Percentiles rank a stretch among this genome's conserved stretches.
Evolutionary conservation across 2,329 filamentous ascomycete species (phyloP).

Genomic region (Colletotrichum neosansevieriae): DNA sequence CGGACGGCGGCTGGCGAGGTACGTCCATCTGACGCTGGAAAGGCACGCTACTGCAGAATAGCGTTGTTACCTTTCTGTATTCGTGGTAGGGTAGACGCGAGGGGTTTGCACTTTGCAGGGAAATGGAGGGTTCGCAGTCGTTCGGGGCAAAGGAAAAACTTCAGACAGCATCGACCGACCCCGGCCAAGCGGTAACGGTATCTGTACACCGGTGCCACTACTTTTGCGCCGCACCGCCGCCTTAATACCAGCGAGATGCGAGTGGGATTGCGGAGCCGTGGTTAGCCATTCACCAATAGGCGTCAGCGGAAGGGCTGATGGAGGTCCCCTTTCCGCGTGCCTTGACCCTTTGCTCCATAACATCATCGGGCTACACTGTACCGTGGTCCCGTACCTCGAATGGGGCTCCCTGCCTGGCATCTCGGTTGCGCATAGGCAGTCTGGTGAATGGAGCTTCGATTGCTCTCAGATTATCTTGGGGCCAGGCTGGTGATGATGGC

Average conservation of each 20-base stretch:
- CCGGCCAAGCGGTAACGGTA: slow-evolving; percentile 39
- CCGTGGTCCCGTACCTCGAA: slow-evolving; percentile 30
- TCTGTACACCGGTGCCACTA: not conserved
- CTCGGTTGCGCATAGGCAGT: not conserved
- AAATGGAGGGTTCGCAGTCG: slow-evolving; percentile 33
- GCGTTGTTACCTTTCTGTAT: slow-evolving; percentile 5
- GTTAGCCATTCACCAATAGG: slow-evolving; percentile 24
- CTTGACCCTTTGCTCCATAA: slow-evolving; percentile 38
- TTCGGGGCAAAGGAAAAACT: slow-evolving; percentile 41
- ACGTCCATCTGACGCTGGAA: not conserved
- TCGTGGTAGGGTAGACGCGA: slow-evolving; percentile 13
- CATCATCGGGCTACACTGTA: slow-evolving; percentile 36
- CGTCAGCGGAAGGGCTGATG: slow-evolving; percentile 8
- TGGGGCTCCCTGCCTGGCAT: slow-evolving; percentile 14
- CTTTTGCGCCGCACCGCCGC: slow-evolving; percentile 8
- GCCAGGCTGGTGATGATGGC: not conserved
- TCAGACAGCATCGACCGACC: slow-evolving; percentile 25
- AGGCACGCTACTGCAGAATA: slow-evolving; percentile 8
- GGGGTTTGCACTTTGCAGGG: slow-evolving; percentile 27
- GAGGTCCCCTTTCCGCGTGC: slow-evolving; percentile 31
- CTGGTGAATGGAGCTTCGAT: not conserved
- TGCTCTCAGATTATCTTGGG: not conserved
- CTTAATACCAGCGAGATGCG: slow-evolving; percentile 23
- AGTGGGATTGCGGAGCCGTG: slow-evolving; percentile 31
- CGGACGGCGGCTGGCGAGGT: no score